Percentiles rank a stretch among this genome's conserved stretches.
phyloP scores from a whole-genome alignment of 192 early-diverging fungal genomes.

The Podila epigama region DNA sequence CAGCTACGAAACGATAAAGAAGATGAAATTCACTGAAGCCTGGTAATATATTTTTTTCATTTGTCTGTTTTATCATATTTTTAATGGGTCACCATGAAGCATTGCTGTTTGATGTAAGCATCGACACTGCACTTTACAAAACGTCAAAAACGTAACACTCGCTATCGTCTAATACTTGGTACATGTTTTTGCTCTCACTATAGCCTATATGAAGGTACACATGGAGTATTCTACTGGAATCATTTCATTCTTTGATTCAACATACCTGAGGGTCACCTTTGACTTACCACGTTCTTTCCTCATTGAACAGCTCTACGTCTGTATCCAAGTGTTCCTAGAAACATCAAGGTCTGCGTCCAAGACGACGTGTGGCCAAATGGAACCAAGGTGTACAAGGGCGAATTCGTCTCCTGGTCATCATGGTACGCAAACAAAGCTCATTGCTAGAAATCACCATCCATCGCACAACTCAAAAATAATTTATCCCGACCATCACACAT shows the following conservation, averaged over 20 bases:
- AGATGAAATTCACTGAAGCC: conserved; percentile 34
- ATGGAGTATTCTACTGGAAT: too few relatives aligned
- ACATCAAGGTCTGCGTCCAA: conserved; percentile 54
- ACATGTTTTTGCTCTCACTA: too few relatives aligned
- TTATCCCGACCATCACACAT: too few relatives aligned
- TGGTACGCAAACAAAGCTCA: too few relatives aligned
- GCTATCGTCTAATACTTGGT: too few relatives aligned
- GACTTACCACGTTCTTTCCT: conserved; percentile 6
- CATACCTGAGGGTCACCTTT: neutral
- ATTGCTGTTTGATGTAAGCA: neutral
- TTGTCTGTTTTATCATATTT: neutral
- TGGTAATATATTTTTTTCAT: conserved; percentile 5
- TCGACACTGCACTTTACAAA: too few relatives aligned
- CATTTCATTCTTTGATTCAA: too few relatives aligned
- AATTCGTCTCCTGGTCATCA: conserved; percentile 51
- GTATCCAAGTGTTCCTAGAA: conserved; percentile 55
- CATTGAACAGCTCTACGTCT: conserved; percentile 50
- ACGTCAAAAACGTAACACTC: too few relatives aligned
- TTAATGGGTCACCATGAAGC: neutral
- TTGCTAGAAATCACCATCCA: too few relatives aligned
- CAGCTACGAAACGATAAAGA: conserved; percentile 30
- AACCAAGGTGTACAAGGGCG: conserved; percentile 53
- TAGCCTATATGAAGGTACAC: conserved; percentile 44
- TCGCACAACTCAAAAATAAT: too few relatives aligned
- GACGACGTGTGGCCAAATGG: conserved; percentile 62